phyloP scores from a whole-genome alignment of 228 moss, liverwort and hornwort genomes.

The Sphagnum magellanicum region DNA sequence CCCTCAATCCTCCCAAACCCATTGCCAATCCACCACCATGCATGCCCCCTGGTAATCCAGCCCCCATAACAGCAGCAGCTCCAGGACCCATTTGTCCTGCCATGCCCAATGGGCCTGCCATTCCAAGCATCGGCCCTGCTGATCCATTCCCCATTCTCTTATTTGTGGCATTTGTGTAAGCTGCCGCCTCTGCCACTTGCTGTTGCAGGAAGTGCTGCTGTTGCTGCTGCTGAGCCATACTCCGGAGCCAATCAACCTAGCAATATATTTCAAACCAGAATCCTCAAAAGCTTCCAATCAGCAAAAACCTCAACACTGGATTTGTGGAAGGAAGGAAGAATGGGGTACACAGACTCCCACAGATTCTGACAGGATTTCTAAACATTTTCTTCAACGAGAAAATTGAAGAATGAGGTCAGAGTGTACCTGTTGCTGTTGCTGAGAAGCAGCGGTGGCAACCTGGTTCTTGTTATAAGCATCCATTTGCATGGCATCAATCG shows the following conservation, averaged over 20 bases:
- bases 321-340: constrained; percentile 8
- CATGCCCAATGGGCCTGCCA: constrained; percentile 15
- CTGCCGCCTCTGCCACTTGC: constrained; percentile 20
- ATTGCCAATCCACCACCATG: constrained; percentile 18
- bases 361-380: too few relatives aligned
- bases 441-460: constrained; percentile 17
- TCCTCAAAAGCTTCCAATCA: too few relatives aligned
- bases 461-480: constrained; percentile 2
- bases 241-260: not conserved
- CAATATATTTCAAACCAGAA: not conserved
- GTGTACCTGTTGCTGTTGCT: constrained; percentile 21
- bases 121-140: constrained; percentile 39
- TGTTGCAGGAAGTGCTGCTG: constrained; percentile 22
- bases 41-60: constrained; percentile 28
- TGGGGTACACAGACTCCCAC: constrained; percentile 17
- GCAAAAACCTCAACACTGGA: not conserved
- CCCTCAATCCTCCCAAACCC: not conserved
- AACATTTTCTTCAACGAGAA: too few relatives aligned
- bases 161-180: constrained; percentile 8
- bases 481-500: constrained; percentile 23
- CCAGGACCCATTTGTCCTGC: constrained; percentile 6
- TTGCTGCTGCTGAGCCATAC: not conserved
- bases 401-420: too few relatives aligned
- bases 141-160: not conserved
- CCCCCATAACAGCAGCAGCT: constrained; percentile 28